Base-by-base conservation (phyloP, 129 eudicot genomes). In the Logfia minima region DNA sequence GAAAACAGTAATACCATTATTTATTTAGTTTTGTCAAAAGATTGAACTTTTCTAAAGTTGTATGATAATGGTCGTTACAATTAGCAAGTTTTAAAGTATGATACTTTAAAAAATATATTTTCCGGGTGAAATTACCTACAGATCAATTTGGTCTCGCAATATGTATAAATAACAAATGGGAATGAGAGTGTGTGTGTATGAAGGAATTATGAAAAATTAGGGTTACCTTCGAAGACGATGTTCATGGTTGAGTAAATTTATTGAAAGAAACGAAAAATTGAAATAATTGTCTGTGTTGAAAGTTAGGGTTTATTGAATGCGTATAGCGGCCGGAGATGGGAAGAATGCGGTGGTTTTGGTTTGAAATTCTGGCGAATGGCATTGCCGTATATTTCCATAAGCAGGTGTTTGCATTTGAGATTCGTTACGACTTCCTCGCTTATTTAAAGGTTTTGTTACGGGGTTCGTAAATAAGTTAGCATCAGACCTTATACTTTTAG, bases 201-300 rank as follows among this genome's bases (percentile, higher is more conserved):
- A 32, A 32, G 35, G 35, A 55, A 73, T 24, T 19, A 41, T 68
- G 69, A 39, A 70, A 74, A 56, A 80, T 80, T 68, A 67, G 84
- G 80, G 75, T 80, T 80, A 80, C 84, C 86, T 83, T 83, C 83
- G 34, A 66, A 14, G 72, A 77, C 76, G 85, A 83, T 81, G 61
- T 86, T 78, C 85, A 74, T 77, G 60, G 74, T 65, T 32, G 62
- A 61, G 74, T 77, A 41, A 24, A 52, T 55, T 66, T 68, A 79
- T 76, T 59, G 66, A 16, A 28, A 21, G 23, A 34, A 64, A 32
- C 18, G 72, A 69, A 58, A 68, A 55, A 32, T 4, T 23, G 72
- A 61, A 58, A 68, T 67, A 64, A 32, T 23, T 23, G 80, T 28
- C 23, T 52, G 76, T 41, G 72, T 68, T 43, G 61, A 68, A 63